Percentiles rank a stretch among this genome's conserved stretches.
Evolutionary conservation across 2,329 filamentous ascomycete species (phyloP).

Genomic region (Blastomyces silverae): DNA sequence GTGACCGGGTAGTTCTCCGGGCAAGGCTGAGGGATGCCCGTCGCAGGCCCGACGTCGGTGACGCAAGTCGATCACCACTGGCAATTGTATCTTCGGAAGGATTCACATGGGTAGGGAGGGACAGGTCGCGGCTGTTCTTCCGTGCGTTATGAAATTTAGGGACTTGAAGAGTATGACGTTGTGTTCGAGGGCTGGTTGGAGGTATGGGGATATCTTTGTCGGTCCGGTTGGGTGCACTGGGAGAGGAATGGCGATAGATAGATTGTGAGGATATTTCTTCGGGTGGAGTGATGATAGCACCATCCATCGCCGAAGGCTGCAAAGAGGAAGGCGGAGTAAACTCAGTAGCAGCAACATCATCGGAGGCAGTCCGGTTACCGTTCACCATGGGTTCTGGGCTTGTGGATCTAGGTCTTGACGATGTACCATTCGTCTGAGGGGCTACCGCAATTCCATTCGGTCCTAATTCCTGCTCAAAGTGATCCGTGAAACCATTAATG

Average conservation of each 20-base stretch:
- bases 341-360: constrained; percentile 29
- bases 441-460: not conserved
- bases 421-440: constrained; percentile 3
- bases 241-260: constrained; percentile 16
- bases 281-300: constrained; percentile 28
- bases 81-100: constrained; percentile 54
- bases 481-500: constrained; percentile 1
- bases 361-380: constrained; percentile 30
- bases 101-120: constrained; percentile 32
- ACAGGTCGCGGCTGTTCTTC: constrained; percentile 58
- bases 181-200: constrained; percentile 52
- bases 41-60: constrained; percentile 56
- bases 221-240: constrained; percentile 14
- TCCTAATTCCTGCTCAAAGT: not conserved
- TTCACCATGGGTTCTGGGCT: constrained; percentile 31
- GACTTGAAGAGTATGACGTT: constrained; percentile 83
- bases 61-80: constrained; percentile 76
- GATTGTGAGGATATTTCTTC: constrained; percentile 29
- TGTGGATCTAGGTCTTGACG: constrained; percentile 18
- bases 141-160: constrained; percentile 62
- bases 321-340: constrained; percentile 27
- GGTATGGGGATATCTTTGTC: constrained; percentile 17
- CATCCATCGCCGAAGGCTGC: constrained; percentile 31
- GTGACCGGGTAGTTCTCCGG: constrained; percentile 72
- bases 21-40: constrained; percentile 77